Evolutionary conservation across 2,329 filamentous ascomycete species (phyloP).

Genomic region (Emergomyces pasteurianus): DNA sequence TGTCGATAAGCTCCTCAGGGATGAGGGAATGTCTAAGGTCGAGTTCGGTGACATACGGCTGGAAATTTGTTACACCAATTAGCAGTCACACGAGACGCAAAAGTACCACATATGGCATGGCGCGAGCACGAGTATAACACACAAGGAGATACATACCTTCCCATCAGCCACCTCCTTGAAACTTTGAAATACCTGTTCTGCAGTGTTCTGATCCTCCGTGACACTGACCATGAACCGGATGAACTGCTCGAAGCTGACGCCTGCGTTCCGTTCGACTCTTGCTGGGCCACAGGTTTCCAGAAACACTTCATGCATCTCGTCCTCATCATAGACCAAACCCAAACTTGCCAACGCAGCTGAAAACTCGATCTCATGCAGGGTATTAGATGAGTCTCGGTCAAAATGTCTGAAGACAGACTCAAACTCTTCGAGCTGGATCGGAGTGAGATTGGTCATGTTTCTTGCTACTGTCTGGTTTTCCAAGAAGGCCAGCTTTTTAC

Average conservation of each 20-base stretch:
- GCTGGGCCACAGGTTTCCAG: slow-evolving; percentile 59
- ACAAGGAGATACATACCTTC: slow-evolving; percentile 45
- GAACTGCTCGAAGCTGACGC: slow-evolving; percentile 95
- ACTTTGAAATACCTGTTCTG: slow-evolving; percentile 95
- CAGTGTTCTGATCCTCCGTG: slow-evolving; percentile 96
- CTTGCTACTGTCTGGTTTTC: slow-evolving; percentile 98
- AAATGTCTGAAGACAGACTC: slow-evolving; percentile 98
- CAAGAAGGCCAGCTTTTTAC: slow-evolving; percentile 91
- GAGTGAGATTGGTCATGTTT: slow-evolving; percentile 97
- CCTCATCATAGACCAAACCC: slow-evolving; percentile 89
- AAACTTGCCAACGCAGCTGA: slow-evolving; percentile 90
- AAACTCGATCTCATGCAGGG: slow-evolving; percentile 85
- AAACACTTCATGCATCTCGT: slow-evolving; percentile 97
- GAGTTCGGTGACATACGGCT: slow-evolving; percentile 94
- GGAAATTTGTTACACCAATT: background rate
- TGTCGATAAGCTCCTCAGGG: slow-evolving; percentile 92
- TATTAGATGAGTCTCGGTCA: slow-evolving; percentile 84
- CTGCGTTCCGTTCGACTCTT: slow-evolving; percentile 46
- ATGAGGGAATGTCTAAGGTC: slow-evolving; percentile 90
- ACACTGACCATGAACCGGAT: slow-evolving; percentile 99
- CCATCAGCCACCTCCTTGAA: slow-evolving; percentile 97
- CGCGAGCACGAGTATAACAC: background rate
- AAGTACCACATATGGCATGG: background rate
- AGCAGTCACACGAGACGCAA: background rate
- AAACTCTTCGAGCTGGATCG: slow-evolving; percentile 96